Evolutionary conservation across 2,329 filamentous ascomycete species (phyloP), one percentile per base, ranked within the genome.

Genomic region (Calonectria hawksworthii): DNA sequence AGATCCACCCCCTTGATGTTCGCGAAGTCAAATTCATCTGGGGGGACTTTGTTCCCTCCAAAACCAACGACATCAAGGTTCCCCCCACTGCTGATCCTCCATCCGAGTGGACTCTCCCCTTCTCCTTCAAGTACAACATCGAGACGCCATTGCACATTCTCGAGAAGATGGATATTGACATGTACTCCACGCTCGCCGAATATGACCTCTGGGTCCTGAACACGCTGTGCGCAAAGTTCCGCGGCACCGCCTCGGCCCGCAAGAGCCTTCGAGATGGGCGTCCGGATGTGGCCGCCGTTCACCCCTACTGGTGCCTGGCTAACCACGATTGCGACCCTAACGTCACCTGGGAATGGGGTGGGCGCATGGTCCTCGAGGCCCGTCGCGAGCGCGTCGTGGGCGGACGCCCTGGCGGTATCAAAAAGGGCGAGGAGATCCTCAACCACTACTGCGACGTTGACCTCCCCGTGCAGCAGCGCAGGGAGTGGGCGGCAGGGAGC

Each of bases 271-370:
- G 91, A 79, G 94, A 96, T 76, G 95, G 96, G 4, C 92, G 95
- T 13, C 96, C 97, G 0, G 97, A 99, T 81, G 94, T 98, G 6
- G 95, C 95, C 34, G 96, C 96, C 34, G 96, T 99, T 34, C 96
- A 99, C 86, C 96, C 96, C 2, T 92, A 98, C 79, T 99, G 97
- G 96, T 99, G 96, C 85, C 89, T 99, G 36, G 96, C 96, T 34
- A 99, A 99, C 82, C 97, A 99, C 84, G 95, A 96, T 83, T 99
- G 97, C 85, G 93, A 98, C 83, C 97, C 97, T 11, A 98, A 98
- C 84, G 96, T 99, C 50, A 91, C 91, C 4, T 99, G 97, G 97
- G 95, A 98, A 81, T 98, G 96, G 95, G 93, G 94, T 34, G 94
- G 94, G 1, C 90, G 90, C 68, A 96, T 97, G 90, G 90, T 91